phyloP scores from a whole-genome alignment of 805 yeast genomes.

The Wickerhamomyces chambardii region DNA sequence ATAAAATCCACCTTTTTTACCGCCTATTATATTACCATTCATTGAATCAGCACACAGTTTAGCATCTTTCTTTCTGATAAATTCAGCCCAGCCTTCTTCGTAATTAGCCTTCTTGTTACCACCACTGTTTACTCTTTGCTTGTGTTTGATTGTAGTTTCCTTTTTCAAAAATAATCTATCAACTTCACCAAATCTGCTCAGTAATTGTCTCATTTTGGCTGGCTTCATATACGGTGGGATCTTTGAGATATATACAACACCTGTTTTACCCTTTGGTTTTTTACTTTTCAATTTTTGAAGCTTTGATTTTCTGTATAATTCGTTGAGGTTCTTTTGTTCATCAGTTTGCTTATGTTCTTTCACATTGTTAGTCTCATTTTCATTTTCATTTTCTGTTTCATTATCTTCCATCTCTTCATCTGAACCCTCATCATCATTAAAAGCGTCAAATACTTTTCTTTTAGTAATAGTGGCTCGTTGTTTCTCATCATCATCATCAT shows the following conservation, averaged over 20 bases:
- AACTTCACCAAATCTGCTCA: constrained; percentile 78
- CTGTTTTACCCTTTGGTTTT: constrained; percentile 59
- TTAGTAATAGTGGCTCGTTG: constrained; percentile 8
- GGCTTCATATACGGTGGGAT: constrained; percentile 99
- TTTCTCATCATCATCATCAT: constrained; percentile 14
- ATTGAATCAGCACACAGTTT: constrained; percentile 79
- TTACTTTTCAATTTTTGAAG: constrained; percentile 47
- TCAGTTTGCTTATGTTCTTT: constrained; percentile 6
- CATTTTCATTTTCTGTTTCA: constrained; percentile 10
- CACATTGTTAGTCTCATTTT: constrained; percentile 5
- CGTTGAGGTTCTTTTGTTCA: constrained; percentile 20
- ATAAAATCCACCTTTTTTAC: constrained; percentile 83
- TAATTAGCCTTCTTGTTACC: constrained; percentile 86
- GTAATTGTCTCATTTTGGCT: constrained; percentile 72
- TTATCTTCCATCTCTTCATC: constrained; percentile 14
- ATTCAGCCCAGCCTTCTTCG: constrained; percentile 98
- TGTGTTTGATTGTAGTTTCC: constrained; percentile 60
- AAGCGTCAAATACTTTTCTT: constrained; percentile 11
- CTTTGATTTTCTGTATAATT: constrained; percentile 45
- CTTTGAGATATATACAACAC: constrained; percentile 86
- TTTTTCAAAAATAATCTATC: constrained; percentile 83
- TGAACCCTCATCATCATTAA: constrained; percentile 10
- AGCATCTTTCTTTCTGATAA: constrained; percentile 74
- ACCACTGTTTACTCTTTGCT: constrained; percentile 69
- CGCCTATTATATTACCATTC: constrained; percentile 87